These are phyloP conservation scores for Venturia carpophila DNA, from an alignment of 2,329 filamentous ascomycete species.

Conservation along the genomic window DNA sequence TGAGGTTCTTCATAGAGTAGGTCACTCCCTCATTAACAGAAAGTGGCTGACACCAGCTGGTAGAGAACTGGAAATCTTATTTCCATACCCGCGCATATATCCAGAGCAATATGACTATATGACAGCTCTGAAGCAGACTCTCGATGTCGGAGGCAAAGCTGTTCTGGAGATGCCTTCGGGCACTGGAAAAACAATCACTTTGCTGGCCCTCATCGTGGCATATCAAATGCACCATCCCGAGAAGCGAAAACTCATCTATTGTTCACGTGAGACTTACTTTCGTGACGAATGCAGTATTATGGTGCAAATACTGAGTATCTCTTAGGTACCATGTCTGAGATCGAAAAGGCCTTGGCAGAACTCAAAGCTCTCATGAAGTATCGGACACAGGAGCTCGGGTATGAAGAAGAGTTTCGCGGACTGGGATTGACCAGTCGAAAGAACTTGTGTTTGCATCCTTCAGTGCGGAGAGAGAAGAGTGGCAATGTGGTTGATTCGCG, in stretches of 20 bases:
- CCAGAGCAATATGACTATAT: conserved; percentile 58
- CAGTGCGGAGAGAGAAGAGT: conserved; percentile 93
- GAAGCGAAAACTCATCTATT: conserved; percentile 94
- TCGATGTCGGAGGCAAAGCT: conserved; percentile 90
- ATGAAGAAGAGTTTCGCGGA: conserved; percentile 86
- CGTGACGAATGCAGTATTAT: background rate
- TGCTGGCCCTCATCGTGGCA: conserved; percentile 89
- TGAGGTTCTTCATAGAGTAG: conserved; percentile 75
- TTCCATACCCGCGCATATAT: conserved; percentile 68
- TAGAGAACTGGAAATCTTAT: conserved; percentile 61
- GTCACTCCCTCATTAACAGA: conserved; percentile 20
- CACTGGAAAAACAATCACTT: conserved; percentile 92
- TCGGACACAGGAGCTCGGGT: conserved; percentile 77
- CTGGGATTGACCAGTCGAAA: conserved; percentile 92
- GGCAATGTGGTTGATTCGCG: conserved; percentile 90
- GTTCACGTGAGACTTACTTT: conserved; percentile 57
- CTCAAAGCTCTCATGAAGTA: conserved; percentile 93
- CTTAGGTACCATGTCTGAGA: conserved; percentile 93
- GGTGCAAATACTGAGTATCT: background rate
- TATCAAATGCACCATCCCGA: conserved; percentile 94
- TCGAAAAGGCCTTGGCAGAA: conserved; percentile 93
- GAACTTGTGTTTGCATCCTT: conserved; percentile 92
- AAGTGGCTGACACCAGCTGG: conserved; percentile 17
- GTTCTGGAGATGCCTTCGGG: conserved; percentile 98
- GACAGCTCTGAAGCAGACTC: conserved; percentile 78